A percentile compares a stretch with the other conserved stretches of the same genome.
Conservation (phyloP, 164 flowering plant genomes). For the Vitis riparia region DNA sequence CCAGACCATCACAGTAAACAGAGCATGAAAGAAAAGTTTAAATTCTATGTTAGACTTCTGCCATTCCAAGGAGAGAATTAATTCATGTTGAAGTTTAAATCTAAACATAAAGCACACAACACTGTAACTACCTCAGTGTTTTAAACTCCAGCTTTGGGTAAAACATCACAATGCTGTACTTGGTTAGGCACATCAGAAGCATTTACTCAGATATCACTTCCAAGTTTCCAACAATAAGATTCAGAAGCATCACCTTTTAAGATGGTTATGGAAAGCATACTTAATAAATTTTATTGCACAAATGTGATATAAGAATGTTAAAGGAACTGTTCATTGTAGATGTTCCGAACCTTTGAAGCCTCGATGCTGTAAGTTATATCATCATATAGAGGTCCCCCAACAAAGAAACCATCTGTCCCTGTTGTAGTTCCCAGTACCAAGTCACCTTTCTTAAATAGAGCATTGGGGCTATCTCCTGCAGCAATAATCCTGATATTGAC, state of each 20-base stretch:
- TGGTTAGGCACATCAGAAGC: no score
- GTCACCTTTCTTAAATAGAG: constrained; percentile 61
- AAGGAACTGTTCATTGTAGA: not conserved
- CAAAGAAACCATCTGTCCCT: constrained; percentile 64
- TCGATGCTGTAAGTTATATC: constrained; percentile 66
- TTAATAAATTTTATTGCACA: not conserved
- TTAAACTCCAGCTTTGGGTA: no score
- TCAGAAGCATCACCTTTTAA: not conserved
- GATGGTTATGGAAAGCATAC: not conserved
- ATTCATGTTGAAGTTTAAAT: no score
- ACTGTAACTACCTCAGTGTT: no score
- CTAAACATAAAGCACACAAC: no score
- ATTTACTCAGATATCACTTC: not conserved
- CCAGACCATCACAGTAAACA: no score
- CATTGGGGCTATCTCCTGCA: constrained; percentile 53
- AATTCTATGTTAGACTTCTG: no score
- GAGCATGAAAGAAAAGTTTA: no score
- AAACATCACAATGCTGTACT: no score
- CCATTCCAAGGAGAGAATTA: no score
- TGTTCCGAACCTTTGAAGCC: constrained; percentile 77
- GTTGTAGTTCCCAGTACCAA: constrained; percentile 75
- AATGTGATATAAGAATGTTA: not conserved
- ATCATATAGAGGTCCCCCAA: constrained; percentile 87
- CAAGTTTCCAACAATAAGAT: not conserved
- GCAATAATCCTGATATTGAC: constrained; percentile 69